Conservation (phyloP, 1,139 yeast genomes). For the Blastobotrys apis region DNA sequence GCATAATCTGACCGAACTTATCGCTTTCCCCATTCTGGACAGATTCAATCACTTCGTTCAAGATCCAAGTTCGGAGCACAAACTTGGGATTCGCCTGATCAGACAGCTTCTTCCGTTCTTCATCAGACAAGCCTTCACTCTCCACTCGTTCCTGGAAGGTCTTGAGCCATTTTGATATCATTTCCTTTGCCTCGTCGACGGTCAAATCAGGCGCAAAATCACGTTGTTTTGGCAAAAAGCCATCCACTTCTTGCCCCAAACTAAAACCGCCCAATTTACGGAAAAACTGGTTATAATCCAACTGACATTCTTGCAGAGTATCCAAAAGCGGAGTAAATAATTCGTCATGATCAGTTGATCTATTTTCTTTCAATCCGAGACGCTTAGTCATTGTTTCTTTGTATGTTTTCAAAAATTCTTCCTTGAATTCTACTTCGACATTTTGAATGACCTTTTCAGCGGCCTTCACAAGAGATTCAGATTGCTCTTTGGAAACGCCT, state of each 20-base stretch:
- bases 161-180: conserved; percentile 39
- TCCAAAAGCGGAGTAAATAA: conserved; percentile 59
- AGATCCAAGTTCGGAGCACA: conserved; percentile 79
- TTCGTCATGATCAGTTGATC: conserved; percentile 43
- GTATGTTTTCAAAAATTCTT: conserved; percentile 56
- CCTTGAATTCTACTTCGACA: conserved; percentile 64
- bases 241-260: conserved; percentile 31
- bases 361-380: conserved; percentile 53
- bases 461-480: conserved; percentile 49
- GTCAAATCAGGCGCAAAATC: conserved; percentile 30
- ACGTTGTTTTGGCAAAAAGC: conserved; percentile 37
- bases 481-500: conserved; percentile 44
- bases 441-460: conserved; percentile 63
- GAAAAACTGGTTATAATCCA: conserved; percentile 82
- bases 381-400: conserved; percentile 58
- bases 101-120: conserved; percentile 41
- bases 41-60: conserved; percentile 66
- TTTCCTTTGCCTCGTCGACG: conserved; percentile 33
- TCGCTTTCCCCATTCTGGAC: conserved; percentile 30
- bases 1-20: conserved; percentile 33
- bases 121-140: conserved; percentile 37
- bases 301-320: conserved; percentile 55
- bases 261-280: conserved; percentile 50
- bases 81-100: conserved; percentile 64
- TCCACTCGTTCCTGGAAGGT: conserved; percentile 41